Evolutionary conservation across 2,329 filamentous ascomycete species (phyloP).

Genomic region (Penicillium paneum): DNA sequence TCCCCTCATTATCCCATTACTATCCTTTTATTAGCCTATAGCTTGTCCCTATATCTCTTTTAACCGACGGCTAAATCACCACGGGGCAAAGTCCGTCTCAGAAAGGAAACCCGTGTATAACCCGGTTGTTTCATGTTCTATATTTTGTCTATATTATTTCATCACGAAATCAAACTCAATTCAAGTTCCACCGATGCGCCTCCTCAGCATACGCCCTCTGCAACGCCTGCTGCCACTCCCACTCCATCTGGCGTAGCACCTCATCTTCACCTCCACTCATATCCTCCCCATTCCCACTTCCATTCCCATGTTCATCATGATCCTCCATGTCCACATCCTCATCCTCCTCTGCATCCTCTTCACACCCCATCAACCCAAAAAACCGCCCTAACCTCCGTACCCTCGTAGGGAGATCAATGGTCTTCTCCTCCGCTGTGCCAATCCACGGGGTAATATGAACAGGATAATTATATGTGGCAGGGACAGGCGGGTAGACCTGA

Average conservation of each 20-base stretch:
- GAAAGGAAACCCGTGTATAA: background rate
- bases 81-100: background rate
- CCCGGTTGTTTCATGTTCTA: background rate
- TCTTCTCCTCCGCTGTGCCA: conserved; percentile 16
- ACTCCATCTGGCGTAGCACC: conserved; percentile 23
- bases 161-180: conserved; percentile 2
- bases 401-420: conserved; percentile 37
- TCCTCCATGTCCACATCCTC: background rate
- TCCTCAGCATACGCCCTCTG: conserved; percentile 23
- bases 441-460: conserved; percentile 31
- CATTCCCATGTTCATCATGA: background rate
- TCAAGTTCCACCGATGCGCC: conserved; percentile 3
- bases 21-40: background rate
- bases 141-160: background rate
- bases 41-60: background rate
- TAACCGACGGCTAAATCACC: conserved; percentile 8
- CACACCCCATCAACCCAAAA: conserved; percentile 41
- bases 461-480: conserved; percentile 37
- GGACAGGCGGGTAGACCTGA: conserved; percentile 38
- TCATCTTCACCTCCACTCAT: conserved; percentile 1
- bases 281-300: background rate
- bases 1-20: background rate
- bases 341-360: conserved; percentile 6
- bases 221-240: conserved; percentile 32
- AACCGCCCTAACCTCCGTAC: conserved; percentile 43